Evolutionary conservation across 768 basidiomycete species (phyloP), one percentile per base, ranked within the genome.

Genomic region (Strobilomyces echinocephalus): DNA sequence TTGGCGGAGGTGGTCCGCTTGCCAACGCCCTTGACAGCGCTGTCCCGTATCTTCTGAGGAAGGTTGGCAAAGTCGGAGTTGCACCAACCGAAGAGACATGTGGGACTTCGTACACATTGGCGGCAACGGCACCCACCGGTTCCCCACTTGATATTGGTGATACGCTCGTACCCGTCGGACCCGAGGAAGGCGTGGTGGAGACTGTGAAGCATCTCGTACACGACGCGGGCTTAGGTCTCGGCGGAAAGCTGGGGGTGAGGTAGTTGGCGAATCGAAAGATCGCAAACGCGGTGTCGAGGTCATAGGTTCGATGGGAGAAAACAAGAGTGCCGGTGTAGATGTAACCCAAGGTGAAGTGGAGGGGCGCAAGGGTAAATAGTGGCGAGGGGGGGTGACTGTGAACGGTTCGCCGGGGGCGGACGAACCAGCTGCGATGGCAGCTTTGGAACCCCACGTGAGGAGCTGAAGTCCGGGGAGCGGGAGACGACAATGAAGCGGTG

Each of bases 401-500:
- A 82, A 68, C 0, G 79, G 79, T 52, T 85, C 83, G 12, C 60
- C 61, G 3, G 64, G 56, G 39, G 62, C 46, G 40, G 62, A 18
- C 40, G 58, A 48, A 46, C 67, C 60, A 54, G 69, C 52, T 47
- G 59, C 41, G 60, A 62, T 61, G 5, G 77, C 66, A 11, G 65
- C 49, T 33, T 69, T 69, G 6, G 80, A 70, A 9, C 72, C 71
- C 79, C 88, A 91, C 0, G 82, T 77, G 28, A 92, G 70, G n/a
- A 98, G 80, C 20, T 87, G 83, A 98, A 98, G 72, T 97, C 98
- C 0, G 87, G 82, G 2, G 85, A 90, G 11, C 95, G 83, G 2
- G 92, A 91, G 36, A 86, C 85, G 46, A 99, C 85, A 52, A 98
- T 86, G 69, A 95, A 97, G 18, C 91, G 84, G 67, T 99, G 97